Percentiles rank a stretch among this genome's conserved stretches.
Evolutionary conservation across 2,329 filamentous ascomycete genomes (phyloP).

Genomic region (Fusarium sp.): DNA sequence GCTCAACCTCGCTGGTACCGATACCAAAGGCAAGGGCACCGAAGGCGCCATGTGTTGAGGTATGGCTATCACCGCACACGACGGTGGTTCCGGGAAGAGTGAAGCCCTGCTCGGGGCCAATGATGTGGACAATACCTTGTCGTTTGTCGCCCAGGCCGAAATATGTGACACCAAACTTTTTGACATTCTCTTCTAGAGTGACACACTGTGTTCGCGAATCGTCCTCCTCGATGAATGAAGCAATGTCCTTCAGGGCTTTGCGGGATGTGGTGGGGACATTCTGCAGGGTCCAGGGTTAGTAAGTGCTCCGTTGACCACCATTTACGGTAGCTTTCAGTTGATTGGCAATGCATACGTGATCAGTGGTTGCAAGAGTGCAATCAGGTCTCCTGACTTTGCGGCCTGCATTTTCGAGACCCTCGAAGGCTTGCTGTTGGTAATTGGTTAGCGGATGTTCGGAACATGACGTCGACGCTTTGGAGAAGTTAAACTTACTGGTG

Average conservation of each 20-base stretch:
- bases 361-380: slow-evolving; percentile 95
- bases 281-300: slow-evolving; percentile 54
- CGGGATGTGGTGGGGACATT: slow-evolving; percentile 93
- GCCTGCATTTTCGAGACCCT: slow-evolving; percentile 89
- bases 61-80: slow-evolving; percentile 97
- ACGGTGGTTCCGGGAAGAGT: slow-evolving; percentile 96
- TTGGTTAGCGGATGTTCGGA: slow-evolving; percentile 25
- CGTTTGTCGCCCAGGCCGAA: slow-evolving; percentile 96
- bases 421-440: slow-evolving; percentile 84
- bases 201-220: slow-evolving; percentile 94
- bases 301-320: background rate
- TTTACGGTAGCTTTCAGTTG: background rate
- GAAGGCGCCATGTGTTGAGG: slow-evolving; percentile 96
- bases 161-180: slow-evolving; percentile 95
- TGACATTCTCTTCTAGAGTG: slow-evolving; percentile 96
- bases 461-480: background rate
- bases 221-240: slow-evolving; percentile 91
- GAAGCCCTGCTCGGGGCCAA: slow-evolving; percentile 98
- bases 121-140: slow-evolving; percentile 98
- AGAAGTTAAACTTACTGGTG: slow-evolving; percentile 71
- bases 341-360: slow-evolving; percentile 75
- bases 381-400: slow-evolving; percentile 91
- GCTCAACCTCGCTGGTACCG: slow-evolving; percentile 97
- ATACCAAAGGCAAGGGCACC: slow-evolving; percentile 96
- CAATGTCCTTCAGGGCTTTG: slow-evolving; percentile 93